A percentile compares a stretch with the other conserved stretches of the same genome.
These are phyloP conservation scores for Epichloe brachyelytri DNA, from an alignment of 2,329 filamentous ascomycete species.

Conservation along the genomic window DNA sequence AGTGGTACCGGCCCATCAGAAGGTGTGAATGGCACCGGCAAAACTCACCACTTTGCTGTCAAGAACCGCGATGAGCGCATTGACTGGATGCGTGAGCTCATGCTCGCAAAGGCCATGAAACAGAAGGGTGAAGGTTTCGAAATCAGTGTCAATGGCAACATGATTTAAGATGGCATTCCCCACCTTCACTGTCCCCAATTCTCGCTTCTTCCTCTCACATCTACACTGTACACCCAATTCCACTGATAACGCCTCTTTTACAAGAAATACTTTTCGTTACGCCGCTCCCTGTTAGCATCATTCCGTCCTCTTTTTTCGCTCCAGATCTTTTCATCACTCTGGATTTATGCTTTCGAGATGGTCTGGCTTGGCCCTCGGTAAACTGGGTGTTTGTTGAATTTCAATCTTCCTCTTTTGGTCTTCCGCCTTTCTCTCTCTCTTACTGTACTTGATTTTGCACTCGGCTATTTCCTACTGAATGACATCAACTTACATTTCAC, in stretches of 20 bases:
- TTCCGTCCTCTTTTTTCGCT: not conserved
- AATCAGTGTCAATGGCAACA: conserved; percentile 68
- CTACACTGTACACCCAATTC: too few species aligned
- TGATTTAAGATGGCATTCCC: conserved; percentile 32
- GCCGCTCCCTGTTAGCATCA: not conserved
- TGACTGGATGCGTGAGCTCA: conserved; percentile 92
- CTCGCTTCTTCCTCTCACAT: not conserved
- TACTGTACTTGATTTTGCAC: not conserved
- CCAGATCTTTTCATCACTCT: not conserved
- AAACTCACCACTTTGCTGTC: conserved; percentile 91
- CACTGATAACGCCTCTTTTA: not conserved
- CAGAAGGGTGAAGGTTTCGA: conserved; percentile 76
- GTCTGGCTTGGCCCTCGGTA: not conserved
- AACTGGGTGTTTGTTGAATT: not conserved
- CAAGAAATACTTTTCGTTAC: not conserved
- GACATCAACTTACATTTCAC: conserved; percentile 1
- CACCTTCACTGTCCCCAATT: not conserved
- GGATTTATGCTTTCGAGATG: not conserved
- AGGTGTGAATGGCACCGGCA: conserved; percentile 50
- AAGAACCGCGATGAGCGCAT: conserved; percentile 79
- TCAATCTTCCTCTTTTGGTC: too few species aligned
- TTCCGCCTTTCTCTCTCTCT: not conserved
- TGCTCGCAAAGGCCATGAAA: conserved; percentile 78
- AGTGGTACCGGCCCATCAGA: conserved; percentile 23
- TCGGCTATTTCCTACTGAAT: not conserved